Conservation (phyloP, 495 filamentous ascomycete genomes). For the Tricharina praecox region DNA sequence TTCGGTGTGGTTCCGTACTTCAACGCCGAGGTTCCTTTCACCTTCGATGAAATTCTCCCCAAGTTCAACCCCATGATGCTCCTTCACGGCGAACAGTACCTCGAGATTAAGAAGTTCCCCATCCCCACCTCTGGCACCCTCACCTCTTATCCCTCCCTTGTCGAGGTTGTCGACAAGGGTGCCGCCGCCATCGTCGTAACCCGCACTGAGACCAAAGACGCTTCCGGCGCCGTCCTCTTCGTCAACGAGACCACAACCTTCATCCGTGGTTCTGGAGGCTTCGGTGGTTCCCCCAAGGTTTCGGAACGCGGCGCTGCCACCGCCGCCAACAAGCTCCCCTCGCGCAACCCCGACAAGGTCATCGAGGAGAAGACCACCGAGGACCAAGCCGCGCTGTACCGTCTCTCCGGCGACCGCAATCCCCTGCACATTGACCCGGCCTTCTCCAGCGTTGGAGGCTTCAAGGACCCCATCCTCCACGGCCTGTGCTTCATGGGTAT, state of each 20-base stretch:
- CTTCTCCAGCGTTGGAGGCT: conserved; percentile 88
- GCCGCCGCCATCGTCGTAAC: conserved; percentile 70
- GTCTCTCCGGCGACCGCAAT: conserved; percentile 81
- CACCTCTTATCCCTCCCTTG: conserved; percentile 64
- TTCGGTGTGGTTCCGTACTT: conserved; percentile 87
- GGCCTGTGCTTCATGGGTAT: conserved; percentile 93
- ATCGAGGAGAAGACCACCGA: conserved; percentile 79
- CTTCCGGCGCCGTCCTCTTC: conserved; percentile 74
- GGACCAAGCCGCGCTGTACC: conserved; percentile 91
- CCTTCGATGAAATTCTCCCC: conserved; percentile 65
- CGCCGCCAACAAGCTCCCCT: conserved; percentile 58
- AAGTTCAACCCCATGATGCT: conserved; percentile 99
- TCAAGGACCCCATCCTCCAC: conserved; percentile 88
- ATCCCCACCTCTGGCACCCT: conserved; percentile 76
- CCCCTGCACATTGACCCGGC: conserved; percentile 89
- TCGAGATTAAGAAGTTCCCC: conserved; percentile 85
- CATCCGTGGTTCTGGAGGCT: conserved; percentile 81
- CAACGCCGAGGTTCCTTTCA: conserved; percentile 64
- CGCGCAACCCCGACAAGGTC: conserved; percentile 59
- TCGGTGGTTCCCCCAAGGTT: conserved; percentile 70
- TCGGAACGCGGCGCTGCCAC: conserved; percentile 62
- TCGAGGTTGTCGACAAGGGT: conserved; percentile 94
- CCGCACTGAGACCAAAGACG: conserved; percentile 62
- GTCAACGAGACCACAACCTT: conserved; percentile 91
- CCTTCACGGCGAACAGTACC: conserved; percentile 95